phyloP scores from a whole-genome alignment of 139 green algal genomes.

The Chlamydomonas eustigma region DNA sequence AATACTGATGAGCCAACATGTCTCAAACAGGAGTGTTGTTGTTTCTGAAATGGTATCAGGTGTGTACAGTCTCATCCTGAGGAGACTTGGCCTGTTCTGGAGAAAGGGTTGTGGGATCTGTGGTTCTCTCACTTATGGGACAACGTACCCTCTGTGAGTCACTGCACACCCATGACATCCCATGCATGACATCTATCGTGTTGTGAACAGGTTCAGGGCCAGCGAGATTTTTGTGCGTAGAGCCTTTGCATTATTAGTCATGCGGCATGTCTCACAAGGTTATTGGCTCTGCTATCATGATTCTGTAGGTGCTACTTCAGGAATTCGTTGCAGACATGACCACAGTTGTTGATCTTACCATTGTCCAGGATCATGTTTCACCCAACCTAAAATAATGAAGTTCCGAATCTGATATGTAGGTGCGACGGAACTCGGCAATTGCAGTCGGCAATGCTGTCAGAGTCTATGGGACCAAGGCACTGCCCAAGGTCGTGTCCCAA shows the following conservation, averaged over 20 bases:
- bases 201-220: too few relatives aligned
- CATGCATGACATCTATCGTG: too few relatives aligned
- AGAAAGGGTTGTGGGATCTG: slow-evolving; percentile 49
- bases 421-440: slow-evolving; percentile 17
- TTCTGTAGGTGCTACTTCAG: too few relatives aligned
- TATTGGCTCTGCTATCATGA: too few relatives aligned
- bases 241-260: too few relatives aligned
- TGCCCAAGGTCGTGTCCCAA: slow-evolving; percentile 10
- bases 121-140: slow-evolving; percentile 86
- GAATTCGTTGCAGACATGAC: too few relatives aligned
- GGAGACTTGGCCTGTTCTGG: slow-evolving; percentile 7
- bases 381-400: not conserved
- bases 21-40: too few relatives aligned
- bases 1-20: too few relatives aligned
- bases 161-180: slow-evolving; percentile 57
- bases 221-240: too few relatives aligned
- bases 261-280: too few relatives aligned
- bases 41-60: too few relatives aligned
- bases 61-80: slow-evolving; percentile 2
- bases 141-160: slow-evolving; percentile 83
- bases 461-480: not conserved
- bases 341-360: too few relatives aligned
- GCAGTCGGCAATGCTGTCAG: slow-evolving; percentile 28
- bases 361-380: not conserved
- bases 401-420: not conserved